Base-by-base conservation (phyloP, 495 filamentous ascomycete species). In the Hypoxylon perforatum region DNA sequence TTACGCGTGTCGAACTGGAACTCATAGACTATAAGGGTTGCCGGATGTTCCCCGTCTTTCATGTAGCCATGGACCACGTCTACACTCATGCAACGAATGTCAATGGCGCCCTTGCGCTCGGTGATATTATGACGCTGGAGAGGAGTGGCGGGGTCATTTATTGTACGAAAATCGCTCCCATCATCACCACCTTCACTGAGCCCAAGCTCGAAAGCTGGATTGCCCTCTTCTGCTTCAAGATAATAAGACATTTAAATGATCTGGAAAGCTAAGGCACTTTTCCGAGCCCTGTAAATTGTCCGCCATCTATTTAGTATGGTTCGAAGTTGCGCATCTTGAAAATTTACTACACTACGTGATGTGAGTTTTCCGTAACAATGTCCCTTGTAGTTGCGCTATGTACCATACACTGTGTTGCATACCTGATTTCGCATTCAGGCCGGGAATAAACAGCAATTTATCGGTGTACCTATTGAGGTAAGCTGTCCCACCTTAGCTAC, bases 1-100 rank as follows among this genome's bases (percentile, higher is more conserved):
- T 70, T 70, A 19, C 41, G 57, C 1, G 42, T 0, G 39, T 63
- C 44, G 59, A 74, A 74, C 12, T 53, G 65, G 44, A 74, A 72
- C 9, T 67, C 60, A 12, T 61, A 56, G 28, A 74, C 62, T 11
- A 74, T 35, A 2, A 74, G 62, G 2, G 61, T 67, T 14, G 57
- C 53, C 8, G 15, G 25, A 1, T 46, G 45, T 8, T 57, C 55
- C 35, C 15, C 33, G 19, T 28, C 49, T 14, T 36, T 51, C 6
- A 60, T 3, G 50, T 45, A 45, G 47, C 71, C 71, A 63, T 73
- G 67, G 7, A 70, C 41, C 14, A 72, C 42, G 19, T 59, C 70
- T 9, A 7, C 42, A 7, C 46, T 12, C 7, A 22, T 39, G 68
- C 71, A 71, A 5, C 56, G 54, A 47, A 71, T 51, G 46, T 63